A percentile compares a stretch with the other conserved stretches of the same genome.
Evolutionary conservation across 768 basidiomycete species (phyloP).

Genomic region (Psilocybe subaeruginosa): DNA sequence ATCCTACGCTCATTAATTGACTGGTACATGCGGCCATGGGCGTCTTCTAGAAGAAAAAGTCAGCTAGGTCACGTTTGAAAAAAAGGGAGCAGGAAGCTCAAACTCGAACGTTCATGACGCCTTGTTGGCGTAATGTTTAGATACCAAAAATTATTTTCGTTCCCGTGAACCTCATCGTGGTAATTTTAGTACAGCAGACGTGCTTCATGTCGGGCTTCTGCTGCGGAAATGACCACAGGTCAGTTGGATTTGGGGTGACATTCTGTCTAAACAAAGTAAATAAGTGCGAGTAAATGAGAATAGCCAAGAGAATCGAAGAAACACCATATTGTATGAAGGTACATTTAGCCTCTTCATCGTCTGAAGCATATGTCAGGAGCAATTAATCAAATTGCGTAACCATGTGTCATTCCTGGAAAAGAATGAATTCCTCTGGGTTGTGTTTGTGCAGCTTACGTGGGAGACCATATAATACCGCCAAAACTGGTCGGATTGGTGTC

Average conservation of each 20-base stretch:
- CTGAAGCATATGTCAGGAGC: neutral
- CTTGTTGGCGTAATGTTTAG: neutral
- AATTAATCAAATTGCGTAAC: slow-evolving; percentile 9
- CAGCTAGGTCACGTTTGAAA: neutral
- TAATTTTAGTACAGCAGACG: neutral
- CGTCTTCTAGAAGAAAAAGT: neutral
- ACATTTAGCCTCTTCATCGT: neutral
- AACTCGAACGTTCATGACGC: neutral
- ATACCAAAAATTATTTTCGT: neutral
- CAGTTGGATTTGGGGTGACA: neutral
- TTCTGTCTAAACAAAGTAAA: neutral
- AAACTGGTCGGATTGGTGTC: slow-evolving; percentile 1
- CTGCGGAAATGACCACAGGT: neutral
- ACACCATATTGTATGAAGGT: neutral
- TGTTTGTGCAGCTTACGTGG: slow-evolving; percentile 1
- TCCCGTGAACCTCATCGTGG: neutral
- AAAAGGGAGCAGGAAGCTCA: neutral
- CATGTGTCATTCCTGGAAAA: slow-evolving; percentile 8
- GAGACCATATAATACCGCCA: slow-evolving; percentile 7
- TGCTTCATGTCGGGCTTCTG: neutral
- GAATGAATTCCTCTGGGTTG: neutral
- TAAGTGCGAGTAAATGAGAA: neutral
- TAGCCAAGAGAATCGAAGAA: no score
- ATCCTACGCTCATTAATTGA: neutral
- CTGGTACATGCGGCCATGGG: neutral